These are phyloP conservation scores for Santalum album DNA, from an alignment of 164 flowering plant genomes.

Conservation along the genomic window DNA sequence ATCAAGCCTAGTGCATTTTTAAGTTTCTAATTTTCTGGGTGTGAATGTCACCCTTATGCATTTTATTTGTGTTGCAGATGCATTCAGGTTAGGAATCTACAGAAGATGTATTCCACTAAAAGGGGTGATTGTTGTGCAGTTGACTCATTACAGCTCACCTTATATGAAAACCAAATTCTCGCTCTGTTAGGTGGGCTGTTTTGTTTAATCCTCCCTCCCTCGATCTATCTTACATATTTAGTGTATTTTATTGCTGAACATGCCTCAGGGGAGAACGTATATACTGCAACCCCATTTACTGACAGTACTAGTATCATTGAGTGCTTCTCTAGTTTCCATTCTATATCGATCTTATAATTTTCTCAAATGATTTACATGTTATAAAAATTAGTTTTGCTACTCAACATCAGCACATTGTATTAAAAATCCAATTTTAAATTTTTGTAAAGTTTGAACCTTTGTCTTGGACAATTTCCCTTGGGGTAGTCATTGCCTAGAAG, in stretches of 20 bases:
- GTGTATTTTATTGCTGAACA: neutral
- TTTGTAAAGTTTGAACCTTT: neutral
- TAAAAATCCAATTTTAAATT: neutral
- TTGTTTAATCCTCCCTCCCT: neutral
- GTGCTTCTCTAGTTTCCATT: too few species aligned
- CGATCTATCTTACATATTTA: neutral
- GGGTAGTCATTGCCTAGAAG: too few species aligned
- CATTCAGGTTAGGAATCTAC: conserved; percentile 76
- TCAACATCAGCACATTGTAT: neutral
- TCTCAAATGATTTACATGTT: neutral
- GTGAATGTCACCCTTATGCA: conserved; percentile 3
- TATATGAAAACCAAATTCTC: conserved; percentile 95
- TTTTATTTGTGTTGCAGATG: conserved; percentile 44
- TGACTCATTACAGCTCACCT: conserved; percentile 64
- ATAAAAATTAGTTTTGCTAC: neutral
- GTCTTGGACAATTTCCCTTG: neutral
- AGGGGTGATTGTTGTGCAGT: conserved; percentile 85
- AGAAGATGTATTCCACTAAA: conserved; percentile 57
- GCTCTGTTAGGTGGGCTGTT: conserved; percentile 74
- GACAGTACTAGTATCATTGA: too few species aligned
- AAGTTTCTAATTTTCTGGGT: neutral
- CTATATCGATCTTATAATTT: too few species aligned
- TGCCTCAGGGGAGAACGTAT: too few species aligned
- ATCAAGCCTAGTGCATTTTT: neutral
- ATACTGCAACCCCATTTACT: too few species aligned